Conservation (phyloP, 2,329 filamentous ascomycete genomes). For the Colletotrichum sidae region DNA sequence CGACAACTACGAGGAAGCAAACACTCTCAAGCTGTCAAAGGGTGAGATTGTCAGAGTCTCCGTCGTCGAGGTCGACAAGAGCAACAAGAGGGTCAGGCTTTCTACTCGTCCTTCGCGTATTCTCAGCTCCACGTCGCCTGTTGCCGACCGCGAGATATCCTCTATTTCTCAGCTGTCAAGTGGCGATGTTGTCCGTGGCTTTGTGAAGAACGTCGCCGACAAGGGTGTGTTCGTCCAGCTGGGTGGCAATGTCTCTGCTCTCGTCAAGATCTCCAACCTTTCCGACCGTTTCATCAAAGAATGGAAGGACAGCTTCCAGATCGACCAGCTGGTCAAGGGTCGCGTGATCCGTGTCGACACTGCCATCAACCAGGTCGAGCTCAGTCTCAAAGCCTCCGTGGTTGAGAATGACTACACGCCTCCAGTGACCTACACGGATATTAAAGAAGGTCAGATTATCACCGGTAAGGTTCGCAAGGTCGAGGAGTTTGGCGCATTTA, state of each 20-base stretch:
- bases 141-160: conserved; percentile 84
- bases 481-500: conserved; percentile 94
- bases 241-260: conserved; percentile 82
- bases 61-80: conserved; percentile 80
- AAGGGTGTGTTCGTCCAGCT: conserved; percentile 90
- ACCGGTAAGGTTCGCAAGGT: conserved; percentile 94
- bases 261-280: conserved; percentile 87
- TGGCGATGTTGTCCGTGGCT: conserved; percentile 87
- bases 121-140: conserved; percentile 83
- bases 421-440: conserved; percentile 78
- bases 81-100: conserved; percentile 86
- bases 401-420: conserved; percentile 83
- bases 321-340: conserved; percentile 91
- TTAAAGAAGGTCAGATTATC: conserved; percentile 83
- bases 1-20: conserved; percentile 87
- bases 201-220: conserved; percentile 89
- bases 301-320: conserved; percentile 90
- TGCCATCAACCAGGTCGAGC: conserved; percentile 77
- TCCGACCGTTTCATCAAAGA: conserved; percentile 94
- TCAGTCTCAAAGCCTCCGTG: conserved; percentile 88
- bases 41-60: conserved; percentile 92
- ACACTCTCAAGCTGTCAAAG: conserved; percentile 80
- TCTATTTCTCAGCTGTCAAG: conserved; percentile 76
- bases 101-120: conserved; percentile 90
- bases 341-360: conserved; percentile 81